Percentiles rank a stretch among this genome's conserved stretches.
These are phyloP conservation scores for Dicorynia guianensis DNA, from an alignment of 306 rosid species.

Conservation along the genomic window DNA sequence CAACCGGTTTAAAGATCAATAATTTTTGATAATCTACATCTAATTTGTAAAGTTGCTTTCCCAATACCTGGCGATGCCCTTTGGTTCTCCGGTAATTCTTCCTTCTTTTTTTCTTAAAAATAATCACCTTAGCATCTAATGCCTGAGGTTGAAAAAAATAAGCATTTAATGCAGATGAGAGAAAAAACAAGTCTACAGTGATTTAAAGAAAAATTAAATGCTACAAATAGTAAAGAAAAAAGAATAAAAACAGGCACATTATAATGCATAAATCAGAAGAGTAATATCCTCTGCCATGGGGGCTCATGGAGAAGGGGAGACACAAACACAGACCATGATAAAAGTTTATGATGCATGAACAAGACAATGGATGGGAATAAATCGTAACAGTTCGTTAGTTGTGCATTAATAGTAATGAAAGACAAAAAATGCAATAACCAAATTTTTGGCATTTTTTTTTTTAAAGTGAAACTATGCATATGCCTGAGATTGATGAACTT, in stretches of 20 bases:
- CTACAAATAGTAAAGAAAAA: background rate
- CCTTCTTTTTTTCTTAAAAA: conserved; percentile 95
- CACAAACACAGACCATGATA: background rate
- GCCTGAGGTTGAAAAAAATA: conserved; percentile 58
- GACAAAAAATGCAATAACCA: conserved; percentile 2
- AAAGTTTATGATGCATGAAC: background rate
- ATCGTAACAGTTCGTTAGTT: background rate
- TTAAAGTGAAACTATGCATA: no score
- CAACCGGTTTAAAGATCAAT: conserved; percentile 28
- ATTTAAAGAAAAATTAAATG: background rate
- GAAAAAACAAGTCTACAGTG: background rate
- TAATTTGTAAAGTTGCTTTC: conserved; percentile 20
- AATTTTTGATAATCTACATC: conserved; percentile 6
- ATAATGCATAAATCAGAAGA: background rate
- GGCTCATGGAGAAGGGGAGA: background rate
- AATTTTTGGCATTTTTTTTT: background rate
- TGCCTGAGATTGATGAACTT: no score
- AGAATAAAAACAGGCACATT: background rate
- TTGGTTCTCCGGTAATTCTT: conserved; percentile 89
- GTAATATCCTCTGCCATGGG: background rate
- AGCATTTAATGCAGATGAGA: conserved; percentile 24
- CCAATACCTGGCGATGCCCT: conserved; percentile 89
- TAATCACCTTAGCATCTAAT: conserved; percentile 81
- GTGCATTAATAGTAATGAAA: background rate
- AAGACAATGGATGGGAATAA: background rate